A percentile compares a stretch with the other conserved stretches of the same genome.
Evolutionary conservation across 108 stramenopile species (phyloP).

Genomic region (Epipyxis sp.): DNA sequence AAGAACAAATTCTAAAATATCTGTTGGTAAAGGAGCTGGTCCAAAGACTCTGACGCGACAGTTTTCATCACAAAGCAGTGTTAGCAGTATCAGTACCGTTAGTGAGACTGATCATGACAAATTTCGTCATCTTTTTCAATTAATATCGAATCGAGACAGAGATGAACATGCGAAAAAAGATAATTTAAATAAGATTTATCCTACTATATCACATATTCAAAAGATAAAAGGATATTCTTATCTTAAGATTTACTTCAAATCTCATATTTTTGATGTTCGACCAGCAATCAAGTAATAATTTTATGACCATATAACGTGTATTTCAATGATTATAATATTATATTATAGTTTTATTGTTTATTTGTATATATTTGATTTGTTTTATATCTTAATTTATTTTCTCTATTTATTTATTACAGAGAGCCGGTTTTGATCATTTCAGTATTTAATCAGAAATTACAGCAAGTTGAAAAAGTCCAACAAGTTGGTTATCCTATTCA

Average conservation of each 20-base stretch:
- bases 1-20: not conserved
- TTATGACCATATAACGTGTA: not conserved
- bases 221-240: conserved; percentile 25
- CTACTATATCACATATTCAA: not conserved
- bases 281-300: too few species aligned
- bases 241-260: not conserved
- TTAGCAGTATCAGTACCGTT: not conserved
- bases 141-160: not conserved
- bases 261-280: not conserved
- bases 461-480: not conserved
- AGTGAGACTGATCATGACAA: not conserved
- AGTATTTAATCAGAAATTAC: conserved; percentile 1
- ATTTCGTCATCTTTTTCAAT: not conserved
- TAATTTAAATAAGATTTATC: not conserved
- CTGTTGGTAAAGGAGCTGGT: not conserved
- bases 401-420: not conserved
- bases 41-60: not conserved
- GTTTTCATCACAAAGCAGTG: not conserved
- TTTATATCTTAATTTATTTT: not conserved
- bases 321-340: not conserved
- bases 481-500: not conserved
- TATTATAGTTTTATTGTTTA: not conserved
- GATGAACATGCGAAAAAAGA: not conserved
- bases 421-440: not conserved
- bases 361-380: not conserved